Conservation (phyloP, 2,329 filamentous ascomycete species). For the Clarireedia sp. region DNA sequence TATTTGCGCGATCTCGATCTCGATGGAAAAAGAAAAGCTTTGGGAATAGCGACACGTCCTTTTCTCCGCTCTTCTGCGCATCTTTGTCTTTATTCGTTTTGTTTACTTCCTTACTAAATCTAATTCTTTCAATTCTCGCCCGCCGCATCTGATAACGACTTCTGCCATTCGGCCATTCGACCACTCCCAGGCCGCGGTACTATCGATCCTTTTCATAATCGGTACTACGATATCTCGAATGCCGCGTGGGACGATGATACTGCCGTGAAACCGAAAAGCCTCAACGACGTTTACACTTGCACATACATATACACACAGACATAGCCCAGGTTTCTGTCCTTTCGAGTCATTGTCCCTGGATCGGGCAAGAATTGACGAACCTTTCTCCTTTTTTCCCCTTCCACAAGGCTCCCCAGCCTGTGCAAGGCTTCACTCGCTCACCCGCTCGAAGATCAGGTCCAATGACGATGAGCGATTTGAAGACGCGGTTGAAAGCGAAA, state of each 20-base stretch:
- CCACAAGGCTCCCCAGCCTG: background rate
- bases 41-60: too few relatives aligned
- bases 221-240: background rate
- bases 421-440: background rate
- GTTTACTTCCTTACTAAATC: too few relatives aligned
- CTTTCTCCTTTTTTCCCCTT: background rate
- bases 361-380: too few relatives aligned
- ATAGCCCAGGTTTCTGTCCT: background rate
- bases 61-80: too few relatives aligned
- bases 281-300: background rate
- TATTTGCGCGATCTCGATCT: too few relatives aligned
- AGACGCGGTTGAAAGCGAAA: constrained; percentile 8
- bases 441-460: background rate
- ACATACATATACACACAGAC: background rate
- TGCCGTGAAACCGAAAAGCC: background rate
- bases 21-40: too few relatives aligned
- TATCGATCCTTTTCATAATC: too few relatives aligned
- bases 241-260: constrained; percentile 1
- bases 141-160: background rate
- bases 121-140: too few relatives aligned
- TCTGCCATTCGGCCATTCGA: background rate
- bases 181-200: too few relatives aligned
- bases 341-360: background rate
- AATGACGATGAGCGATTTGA: constrained; percentile 10
- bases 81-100: too few relatives aligned